A percentile compares a stretch with the other conserved stretches of the same genome.
These are phyloP conservation scores for Pezicula rhizophila DNA, from an alignment of 2,329 filamentous ascomycete genomes.

Conservation along the genomic window DNA sequence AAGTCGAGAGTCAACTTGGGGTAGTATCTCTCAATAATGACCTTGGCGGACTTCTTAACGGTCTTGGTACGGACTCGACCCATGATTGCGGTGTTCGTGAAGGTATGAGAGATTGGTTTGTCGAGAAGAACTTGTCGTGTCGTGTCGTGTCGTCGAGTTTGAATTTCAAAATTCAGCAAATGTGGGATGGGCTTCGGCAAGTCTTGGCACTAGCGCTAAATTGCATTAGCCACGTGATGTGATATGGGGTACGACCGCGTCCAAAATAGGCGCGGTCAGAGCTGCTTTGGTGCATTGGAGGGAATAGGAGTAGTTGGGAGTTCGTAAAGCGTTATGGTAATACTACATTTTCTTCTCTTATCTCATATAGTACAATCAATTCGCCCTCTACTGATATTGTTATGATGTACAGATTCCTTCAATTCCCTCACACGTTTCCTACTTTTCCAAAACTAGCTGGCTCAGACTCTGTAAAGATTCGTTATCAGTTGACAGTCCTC, in stretches of 20 bases:
- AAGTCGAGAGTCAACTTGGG: slow-evolving; percentile 98
- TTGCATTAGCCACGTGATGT: neutral
- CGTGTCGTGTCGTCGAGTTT: neutral
- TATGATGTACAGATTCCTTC: neutral
- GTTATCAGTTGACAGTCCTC: neutral
- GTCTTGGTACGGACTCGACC: slow-evolving; percentile 38
- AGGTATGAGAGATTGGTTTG: slow-evolving; percentile 4
- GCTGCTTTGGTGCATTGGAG: too few species aligned
- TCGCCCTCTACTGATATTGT: neutral
- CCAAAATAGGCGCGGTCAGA: too few species aligned
- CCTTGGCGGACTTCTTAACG: slow-evolving; percentile 68
- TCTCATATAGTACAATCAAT: neutral
- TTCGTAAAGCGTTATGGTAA: neutral
- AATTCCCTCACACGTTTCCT: neutral
- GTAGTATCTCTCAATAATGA: slow-evolving; percentile 99
- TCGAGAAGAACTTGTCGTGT: slow-evolving; percentile 8
- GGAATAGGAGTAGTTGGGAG: neutral
- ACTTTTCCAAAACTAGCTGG: neutral
- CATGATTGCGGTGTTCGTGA: slow-evolving; percentile 28
- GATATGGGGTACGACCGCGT: too few species aligned
- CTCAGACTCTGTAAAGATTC: neutral
- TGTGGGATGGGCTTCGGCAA: neutral
- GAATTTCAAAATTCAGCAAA: neutral
- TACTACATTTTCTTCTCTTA: neutral
- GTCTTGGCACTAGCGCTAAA: neutral